A percentile compares a stretch with the other conserved stretches of the same genome.
Conservation (phyloP, 2,329 filamentous ascomycete species). For the Ophiostoma australiae region DNA sequence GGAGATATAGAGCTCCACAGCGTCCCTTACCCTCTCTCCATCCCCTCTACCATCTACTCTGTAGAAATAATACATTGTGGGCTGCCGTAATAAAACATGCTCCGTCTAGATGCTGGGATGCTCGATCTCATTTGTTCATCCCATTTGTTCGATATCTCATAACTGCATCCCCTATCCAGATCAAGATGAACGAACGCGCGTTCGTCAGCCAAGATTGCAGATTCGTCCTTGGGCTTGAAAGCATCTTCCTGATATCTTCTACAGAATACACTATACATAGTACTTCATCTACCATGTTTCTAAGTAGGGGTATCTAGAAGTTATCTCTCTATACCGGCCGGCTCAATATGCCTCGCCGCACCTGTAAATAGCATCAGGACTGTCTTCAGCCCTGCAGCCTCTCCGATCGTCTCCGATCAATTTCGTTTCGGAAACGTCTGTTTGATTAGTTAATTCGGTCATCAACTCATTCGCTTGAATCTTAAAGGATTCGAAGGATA, state of each 20-base stretch:
- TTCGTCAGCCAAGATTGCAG: background rate
- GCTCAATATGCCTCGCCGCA: background rate
- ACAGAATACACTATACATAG: no score
- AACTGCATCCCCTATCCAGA: background rate
- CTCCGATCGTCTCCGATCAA: background rate
- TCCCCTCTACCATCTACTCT: background rate
- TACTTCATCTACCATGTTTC: no score
- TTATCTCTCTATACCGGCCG: no score
- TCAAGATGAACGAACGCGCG: background rate
- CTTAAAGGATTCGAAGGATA: background rate
- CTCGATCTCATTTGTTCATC: background rate
- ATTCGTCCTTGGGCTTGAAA: background rate
- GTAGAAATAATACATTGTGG: background rate
- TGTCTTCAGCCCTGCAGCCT: slow-evolving; percentile 3
- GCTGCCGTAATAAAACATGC: background rate
- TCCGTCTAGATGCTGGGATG: background rate
- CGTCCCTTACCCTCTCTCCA: background rate
- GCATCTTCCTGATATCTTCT: background rate
- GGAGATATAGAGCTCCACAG: background rate
- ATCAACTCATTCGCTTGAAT: background rate
- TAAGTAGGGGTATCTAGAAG: no score
- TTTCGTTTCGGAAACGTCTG: background rate
- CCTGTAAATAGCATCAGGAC: background rate
- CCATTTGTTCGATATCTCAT: background rate
- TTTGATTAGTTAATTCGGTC: background rate